Evolutionary conservation across 2,329 filamentous ascomycete species (phyloP).

Genomic region (Dactylellina haptotyla): DNA sequence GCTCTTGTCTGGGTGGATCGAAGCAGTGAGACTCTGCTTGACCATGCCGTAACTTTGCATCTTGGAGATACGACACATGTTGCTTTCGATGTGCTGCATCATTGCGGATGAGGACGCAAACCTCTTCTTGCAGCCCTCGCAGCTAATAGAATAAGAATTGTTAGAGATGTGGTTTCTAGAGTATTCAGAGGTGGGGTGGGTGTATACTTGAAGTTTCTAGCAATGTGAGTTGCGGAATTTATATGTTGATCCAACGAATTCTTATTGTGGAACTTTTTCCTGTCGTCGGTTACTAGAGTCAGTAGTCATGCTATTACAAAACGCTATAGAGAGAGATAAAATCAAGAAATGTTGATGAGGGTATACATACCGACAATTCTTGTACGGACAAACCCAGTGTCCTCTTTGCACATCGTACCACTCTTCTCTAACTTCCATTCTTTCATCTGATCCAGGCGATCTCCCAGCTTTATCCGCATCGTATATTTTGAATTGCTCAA

Average conservation of each 20-base stretch:
- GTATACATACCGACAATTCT: slow-evolving; percentile 20
- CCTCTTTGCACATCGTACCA: slow-evolving; percentile 23
- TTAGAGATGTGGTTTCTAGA: neutral
- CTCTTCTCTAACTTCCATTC: neutral
- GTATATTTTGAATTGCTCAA: slow-evolving; percentile 37
- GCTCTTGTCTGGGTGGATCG: slow-evolving; percentile 5
- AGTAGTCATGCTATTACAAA: neutral
- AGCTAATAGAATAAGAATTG: slow-evolving; percentile 10
- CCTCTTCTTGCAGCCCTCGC: slow-evolving; percentile 36
- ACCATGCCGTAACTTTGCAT: slow-evolving; percentile 14
- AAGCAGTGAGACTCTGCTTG: slow-evolving; percentile 17
- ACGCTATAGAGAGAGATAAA: neutral
- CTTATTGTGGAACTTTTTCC: slow-evolving; percentile 11
- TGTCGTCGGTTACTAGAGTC: neutral
- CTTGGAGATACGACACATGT: slow-evolving; percentile 27
- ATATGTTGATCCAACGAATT: slow-evolving; percentile 35
- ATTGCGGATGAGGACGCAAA: slow-evolving; percentile 44
- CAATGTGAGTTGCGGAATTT: slow-evolving; percentile 32
- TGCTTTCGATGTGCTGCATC: slow-evolving; percentile 42
- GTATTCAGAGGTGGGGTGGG: neutral
- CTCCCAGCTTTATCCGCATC: slow-evolving; percentile 8
- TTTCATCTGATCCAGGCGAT: neutral
- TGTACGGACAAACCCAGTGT: slow-evolving; percentile 13
- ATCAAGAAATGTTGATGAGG: too few species aligned
- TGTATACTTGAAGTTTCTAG: slow-evolving; percentile 35